Evolutionary conservation across 2,329 filamentous ascomycete species (phyloP).

Genomic region (Botrytis cinerea): DNA sequence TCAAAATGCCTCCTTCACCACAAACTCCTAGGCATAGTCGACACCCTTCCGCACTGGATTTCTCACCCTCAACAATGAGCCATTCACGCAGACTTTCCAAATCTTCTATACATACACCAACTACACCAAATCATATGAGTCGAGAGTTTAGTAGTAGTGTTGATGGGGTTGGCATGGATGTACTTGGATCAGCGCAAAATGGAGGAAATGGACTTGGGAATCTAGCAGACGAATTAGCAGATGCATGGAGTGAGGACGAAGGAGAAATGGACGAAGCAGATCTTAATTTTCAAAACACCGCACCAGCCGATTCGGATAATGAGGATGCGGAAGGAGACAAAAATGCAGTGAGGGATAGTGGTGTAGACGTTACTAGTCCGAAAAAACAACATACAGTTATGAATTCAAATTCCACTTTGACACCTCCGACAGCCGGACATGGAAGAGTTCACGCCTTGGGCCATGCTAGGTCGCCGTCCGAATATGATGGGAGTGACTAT

Average conservation of each 20-base stretch:
- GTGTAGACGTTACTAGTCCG: slow-evolving; percentile 39
- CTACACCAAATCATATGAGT: slow-evolving; percentile 31
- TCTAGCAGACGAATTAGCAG: slow-evolving; percentile 77
- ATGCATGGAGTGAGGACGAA: slow-evolving; percentile 67
- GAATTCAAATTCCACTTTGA: slow-evolving; percentile 31
- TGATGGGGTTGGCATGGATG: slow-evolving; percentile 30
- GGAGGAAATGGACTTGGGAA: slow-evolving; percentile 67
- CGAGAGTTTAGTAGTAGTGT: slow-evolving; percentile 17
- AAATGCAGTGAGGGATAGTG: slow-evolving; percentile 43
- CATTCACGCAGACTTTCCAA: slow-evolving; percentile 38
- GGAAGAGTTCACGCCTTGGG: slow-evolving; percentile 49
- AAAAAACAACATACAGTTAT: slow-evolving; percentile 26
- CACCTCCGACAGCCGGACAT: slow-evolving; percentile 28
- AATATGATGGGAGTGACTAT: slow-evolving; percentile 74
- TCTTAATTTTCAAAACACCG: slow-evolving; percentile 42
- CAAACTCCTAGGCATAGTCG: slow-evolving; percentile 61
- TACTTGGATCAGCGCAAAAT: slow-evolving; percentile 41
- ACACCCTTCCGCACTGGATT: slow-evolving; percentile 57
- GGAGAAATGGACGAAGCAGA: slow-evolving; percentile 55
- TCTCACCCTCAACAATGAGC: slow-evolving; percentile 38
- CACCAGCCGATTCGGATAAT: neutral
- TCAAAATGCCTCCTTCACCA: slow-evolving; percentile 50
- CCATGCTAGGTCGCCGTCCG: slow-evolving; percentile 56
- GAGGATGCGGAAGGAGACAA: slow-evolving; percentile 33
- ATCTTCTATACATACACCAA: slow-evolving; percentile 38